Conservation (phyloP, 164 flowering plant species). For the Berberis thunbergii region DNA sequence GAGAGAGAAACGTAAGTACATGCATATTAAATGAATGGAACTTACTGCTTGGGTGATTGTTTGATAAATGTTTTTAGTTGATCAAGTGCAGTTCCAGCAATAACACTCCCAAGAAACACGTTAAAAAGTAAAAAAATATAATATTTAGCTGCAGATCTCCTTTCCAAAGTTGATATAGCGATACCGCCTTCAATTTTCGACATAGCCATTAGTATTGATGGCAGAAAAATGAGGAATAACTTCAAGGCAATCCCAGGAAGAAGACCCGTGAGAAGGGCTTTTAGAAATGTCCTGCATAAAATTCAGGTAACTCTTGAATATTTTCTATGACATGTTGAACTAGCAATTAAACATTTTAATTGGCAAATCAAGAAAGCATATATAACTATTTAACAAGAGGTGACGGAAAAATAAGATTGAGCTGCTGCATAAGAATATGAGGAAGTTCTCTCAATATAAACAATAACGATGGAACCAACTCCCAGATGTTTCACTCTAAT, state of each 20-base stretch:
- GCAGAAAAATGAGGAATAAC: constrained; percentile 71
- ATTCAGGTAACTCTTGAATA: background rate
- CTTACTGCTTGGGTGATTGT: constrained; percentile 81
- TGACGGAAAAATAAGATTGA: no score
- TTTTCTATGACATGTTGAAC: no score
- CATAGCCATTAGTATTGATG: constrained; percentile 76
- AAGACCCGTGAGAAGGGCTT: constrained; percentile 75
- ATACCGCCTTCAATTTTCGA: constrained; percentile 79
- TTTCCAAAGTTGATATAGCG: constrained; percentile 57
- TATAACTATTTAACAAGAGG: no score
- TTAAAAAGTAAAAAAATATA: constrained; percentile 66
- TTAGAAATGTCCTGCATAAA: constrained; percentile 49
- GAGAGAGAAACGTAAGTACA: background rate
- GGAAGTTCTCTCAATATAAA: no score
- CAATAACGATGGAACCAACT: no score
- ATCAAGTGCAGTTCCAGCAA: constrained; percentile 78
- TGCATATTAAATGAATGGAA: constrained; percentile 8
- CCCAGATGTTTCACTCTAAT: no score
- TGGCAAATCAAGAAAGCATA: no score
- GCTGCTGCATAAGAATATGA: no score
- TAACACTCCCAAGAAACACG: constrained; percentile 86
- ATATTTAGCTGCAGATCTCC: constrained; percentile 72
- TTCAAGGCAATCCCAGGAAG: constrained; percentile 88
- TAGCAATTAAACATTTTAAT: no score
- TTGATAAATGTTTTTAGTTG: constrained; percentile 59